Evolutionary conservation across 2,329 filamentous ascomycete genomes (phyloP).

Genomic region (Beauveria australis): DNA sequence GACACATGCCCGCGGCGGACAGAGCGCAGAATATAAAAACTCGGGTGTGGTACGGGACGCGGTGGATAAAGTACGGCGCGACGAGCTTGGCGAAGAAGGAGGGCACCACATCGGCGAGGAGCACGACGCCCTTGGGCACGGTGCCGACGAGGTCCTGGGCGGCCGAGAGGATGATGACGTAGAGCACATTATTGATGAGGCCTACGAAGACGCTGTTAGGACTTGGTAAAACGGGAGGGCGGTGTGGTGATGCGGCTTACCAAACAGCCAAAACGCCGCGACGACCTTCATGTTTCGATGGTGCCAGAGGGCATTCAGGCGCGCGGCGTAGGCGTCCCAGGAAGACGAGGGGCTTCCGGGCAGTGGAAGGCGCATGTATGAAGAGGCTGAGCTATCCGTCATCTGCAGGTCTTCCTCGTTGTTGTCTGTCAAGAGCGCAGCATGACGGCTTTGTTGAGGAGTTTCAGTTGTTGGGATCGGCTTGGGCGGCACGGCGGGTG

Average conservation of each 20-base stretch:
- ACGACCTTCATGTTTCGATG: conserved; percentile 65
- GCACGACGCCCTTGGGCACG: conserved; percentile 83
- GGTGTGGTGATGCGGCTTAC: conserved; percentile 36
- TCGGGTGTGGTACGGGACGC: conserved; percentile 69
- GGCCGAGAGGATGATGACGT: conserved; percentile 91
- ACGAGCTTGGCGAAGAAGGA: conserved; percentile 82
- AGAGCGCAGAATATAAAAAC: conserved; percentile 66
- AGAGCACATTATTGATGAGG: conserved; percentile 90
- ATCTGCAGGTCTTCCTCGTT: not conserved
- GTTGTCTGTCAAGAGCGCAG: not conserved
- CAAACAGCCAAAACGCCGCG: conserved; percentile 87
- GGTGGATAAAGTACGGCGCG: conserved; percentile 89
- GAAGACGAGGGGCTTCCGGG: conserved; percentile 55
- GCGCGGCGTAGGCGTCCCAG: conserved; percentile 64
- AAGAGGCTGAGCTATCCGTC: not conserved
- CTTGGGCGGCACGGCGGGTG: not conserved
- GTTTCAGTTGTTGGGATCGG: not conserved
- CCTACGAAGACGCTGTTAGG: conserved; percentile 18
- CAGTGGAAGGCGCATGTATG: conserved; percentile 35
- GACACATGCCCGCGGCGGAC: conserved; percentile 78
- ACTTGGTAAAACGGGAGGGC: not conserved
- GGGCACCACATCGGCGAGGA: conserved; percentile 86
- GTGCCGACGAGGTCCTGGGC: conserved; percentile 92
- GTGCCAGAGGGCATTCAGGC: conserved; percentile 54
- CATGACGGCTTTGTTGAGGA: conserved; percentile 1